phyloP scores from a whole-genome alignment of 306 rosid species.

The Hippophae tibetana region DNA sequence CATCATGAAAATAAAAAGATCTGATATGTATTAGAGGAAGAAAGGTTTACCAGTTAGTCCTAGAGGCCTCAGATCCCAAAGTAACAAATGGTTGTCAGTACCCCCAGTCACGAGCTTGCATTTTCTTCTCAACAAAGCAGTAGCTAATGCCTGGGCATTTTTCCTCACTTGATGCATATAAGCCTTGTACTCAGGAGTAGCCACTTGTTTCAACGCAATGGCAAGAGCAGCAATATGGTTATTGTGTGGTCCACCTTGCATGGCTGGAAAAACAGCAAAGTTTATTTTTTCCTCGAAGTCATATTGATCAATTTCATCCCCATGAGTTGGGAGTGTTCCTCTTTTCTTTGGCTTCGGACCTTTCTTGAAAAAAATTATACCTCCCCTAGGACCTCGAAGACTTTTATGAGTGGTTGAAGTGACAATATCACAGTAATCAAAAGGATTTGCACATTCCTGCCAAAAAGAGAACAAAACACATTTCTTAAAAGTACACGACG shows the following conservation, averaged over 20 bases:
- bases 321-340: conserved; percentile 57
- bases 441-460: conserved; percentile 84
- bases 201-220: conserved; percentile 85
- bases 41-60: conserved; percentile 68
- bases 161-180: conserved; percentile 94
- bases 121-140: conserved; percentile 63
- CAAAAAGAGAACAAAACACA: conserved; percentile 6
- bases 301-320: conserved; percentile 56
- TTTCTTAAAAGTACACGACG: neutral
- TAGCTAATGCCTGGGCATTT: conserved; percentile 83
- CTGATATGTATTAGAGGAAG: neutral
- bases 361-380: conserved; percentile 81
- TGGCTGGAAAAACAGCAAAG: conserved; percentile 83
- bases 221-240: conserved; percentile 98
- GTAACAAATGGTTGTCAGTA: conserved; percentile 86
- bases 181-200: conserved; percentile 68
- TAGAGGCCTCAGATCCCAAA: conserved; percentile 89
- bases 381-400: conserved; percentile 99
- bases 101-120: conserved; percentile 89
- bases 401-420: conserved; percentile 98
- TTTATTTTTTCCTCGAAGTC: conserved; percentile 89
- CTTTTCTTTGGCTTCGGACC: conserved; percentile 81
- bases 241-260: conserved; percentile 99
- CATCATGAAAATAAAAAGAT: no score
- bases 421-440: conserved; percentile 88